A percentile compares a stretch with the other conserved stretches of the same genome.
phyloP scores from a whole-genome alignment of 2,329 filamentous ascomycete species.

The Colletotrichum sp. region DNA sequence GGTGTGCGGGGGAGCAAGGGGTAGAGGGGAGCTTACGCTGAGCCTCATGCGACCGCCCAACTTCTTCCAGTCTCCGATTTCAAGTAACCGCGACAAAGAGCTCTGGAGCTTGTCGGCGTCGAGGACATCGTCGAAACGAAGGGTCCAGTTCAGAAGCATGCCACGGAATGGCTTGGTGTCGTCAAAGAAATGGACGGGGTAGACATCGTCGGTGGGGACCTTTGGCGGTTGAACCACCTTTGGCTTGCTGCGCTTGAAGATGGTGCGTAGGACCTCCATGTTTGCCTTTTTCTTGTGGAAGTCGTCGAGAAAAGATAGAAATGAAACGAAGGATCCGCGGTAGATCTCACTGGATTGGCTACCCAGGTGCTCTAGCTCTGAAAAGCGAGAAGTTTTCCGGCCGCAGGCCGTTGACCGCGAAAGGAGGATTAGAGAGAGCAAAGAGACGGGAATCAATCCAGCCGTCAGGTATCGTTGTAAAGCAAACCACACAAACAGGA shows the following conservation, averaged over 20 bases:
- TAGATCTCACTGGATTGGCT: not conserved
- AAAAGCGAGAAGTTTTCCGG: slow-evolving; percentile 2
- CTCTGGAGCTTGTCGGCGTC: slow-evolving; percentile 42
- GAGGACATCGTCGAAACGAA: slow-evolving; percentile 52
- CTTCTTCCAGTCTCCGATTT: slow-evolving; percentile 50
- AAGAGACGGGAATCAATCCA: not conserved
- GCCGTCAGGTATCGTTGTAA: not conserved
- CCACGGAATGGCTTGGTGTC: slow-evolving; percentile 26
- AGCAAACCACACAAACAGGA: not conserved
- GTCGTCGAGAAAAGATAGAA: not conserved
- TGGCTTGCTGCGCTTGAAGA: not conserved
- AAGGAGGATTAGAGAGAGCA: not conserved
- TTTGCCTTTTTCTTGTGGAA: not conserved
- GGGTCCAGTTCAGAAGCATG: slow-evolving; percentile 35
- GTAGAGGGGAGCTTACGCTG: slow-evolving; percentile 30
- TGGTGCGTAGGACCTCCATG: slow-evolving; percentile 1
- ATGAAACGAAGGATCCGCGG: not conserved
- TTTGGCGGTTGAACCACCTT: slow-evolving; percentile 4
- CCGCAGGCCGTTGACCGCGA: not conserved
- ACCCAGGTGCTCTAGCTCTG: slow-evolving; percentile 8
- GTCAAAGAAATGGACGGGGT: slow-evolving; percentile 37
- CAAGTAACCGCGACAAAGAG: slow-evolving; percentile 41
- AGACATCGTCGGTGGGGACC: slow-evolving; percentile 28
- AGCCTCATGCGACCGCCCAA: slow-evolving; percentile 48
- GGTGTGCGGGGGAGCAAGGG: not conserved